Evolutionary conservation across 495 filamentous ascomycete species (phyloP).

Genomic region (Paragyromitra xinjiangensis): DNA sequence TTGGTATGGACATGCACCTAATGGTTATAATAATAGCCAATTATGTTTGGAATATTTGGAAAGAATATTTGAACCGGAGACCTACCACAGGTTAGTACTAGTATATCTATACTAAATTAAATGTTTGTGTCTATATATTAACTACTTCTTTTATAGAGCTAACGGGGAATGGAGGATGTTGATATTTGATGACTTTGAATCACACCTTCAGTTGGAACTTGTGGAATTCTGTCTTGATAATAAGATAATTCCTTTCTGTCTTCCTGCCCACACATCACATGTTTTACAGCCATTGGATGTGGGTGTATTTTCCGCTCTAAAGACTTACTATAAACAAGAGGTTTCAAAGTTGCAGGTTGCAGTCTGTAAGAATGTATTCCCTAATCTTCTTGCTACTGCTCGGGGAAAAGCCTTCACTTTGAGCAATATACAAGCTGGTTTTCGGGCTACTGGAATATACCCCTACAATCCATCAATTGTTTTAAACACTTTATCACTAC

Average conservation of each 20-base stretch:
- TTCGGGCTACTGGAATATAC: not conserved
- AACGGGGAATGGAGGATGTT: not conserved
- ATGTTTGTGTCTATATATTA: not conserved
- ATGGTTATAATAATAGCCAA: slow-evolving; percentile 16
- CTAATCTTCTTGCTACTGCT: not conserved
- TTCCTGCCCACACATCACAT: too few species aligned
- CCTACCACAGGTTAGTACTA: not conserved
- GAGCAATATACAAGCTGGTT: not conserved
- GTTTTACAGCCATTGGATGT: too few species aligned
- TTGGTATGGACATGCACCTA: slow-evolving; percentile 15
- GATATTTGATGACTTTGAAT: not conserved
- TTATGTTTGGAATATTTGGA: slow-evolving; percentile 28
- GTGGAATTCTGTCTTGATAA: not conserved
- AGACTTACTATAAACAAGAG: not conserved
- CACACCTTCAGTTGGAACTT: not conserved
- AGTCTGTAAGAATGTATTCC: not conserved
- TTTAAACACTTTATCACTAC: not conserved
- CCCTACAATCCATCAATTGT: not conserved
- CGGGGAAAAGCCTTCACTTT: not conserved
- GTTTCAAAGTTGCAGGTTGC: not conserved
- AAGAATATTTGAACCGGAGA: slow-evolving; percentile 18
- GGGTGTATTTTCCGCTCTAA: not conserved
- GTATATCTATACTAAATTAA: not conserved
- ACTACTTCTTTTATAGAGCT: not conserved
- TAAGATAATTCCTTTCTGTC: not conserved